Evolutionary conservation across 495 filamentous ascomycete genomes (phyloP), one percentile per base, ranked within the genome.

Genomic region (Trichoderma gamsii): DNA sequence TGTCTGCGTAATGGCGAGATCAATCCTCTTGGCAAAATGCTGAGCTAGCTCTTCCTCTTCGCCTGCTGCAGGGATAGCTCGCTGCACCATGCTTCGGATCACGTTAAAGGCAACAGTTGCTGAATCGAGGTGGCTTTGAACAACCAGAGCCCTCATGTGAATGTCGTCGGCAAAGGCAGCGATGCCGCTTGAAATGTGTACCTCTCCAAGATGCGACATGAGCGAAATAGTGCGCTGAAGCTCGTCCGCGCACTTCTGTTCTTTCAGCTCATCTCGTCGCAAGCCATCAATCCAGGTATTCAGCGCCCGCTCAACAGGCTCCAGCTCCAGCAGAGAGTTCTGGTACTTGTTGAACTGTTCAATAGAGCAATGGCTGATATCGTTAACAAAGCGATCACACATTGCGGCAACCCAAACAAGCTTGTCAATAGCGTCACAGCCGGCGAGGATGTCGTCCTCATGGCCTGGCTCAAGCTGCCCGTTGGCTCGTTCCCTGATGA

Each of bases 231-330:
- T 90, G 66, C 90, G 80, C 74, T 95, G 89, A 44, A 98, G 78
- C 73, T 97, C 92, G 7, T 84, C 83, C 2, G 87, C 88, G 73
- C 92, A 91, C 66, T 92, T 88, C 72, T 88, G 87, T 78, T 90
- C 88, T 73, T 92, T 91, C n/a, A 98, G 75, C 67, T 97, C 93
- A 71, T 97, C 92, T 65, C 87, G 87, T 69, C 90, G 88, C 64
- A 97, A 73, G 3, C 83, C 84, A 51, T 97, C 93, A 70, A 98
- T 88, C 89, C 93, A 97, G 38, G 85, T 86, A 72, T 97, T 96
- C 49, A 98, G 77, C 1, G 91, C 91, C 44, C 92, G 83, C 77
- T 99, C 95, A 16, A 98, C 92, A 3, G 94, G 93, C 74, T 97
- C 93, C 70, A 98, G 82, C 73, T 98, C 95, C 72, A 93, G 92